Base-by-base conservation (phyloP, 2,329 filamentous ascomycete genomes). In the Ophiocordyceps australis region DNA sequence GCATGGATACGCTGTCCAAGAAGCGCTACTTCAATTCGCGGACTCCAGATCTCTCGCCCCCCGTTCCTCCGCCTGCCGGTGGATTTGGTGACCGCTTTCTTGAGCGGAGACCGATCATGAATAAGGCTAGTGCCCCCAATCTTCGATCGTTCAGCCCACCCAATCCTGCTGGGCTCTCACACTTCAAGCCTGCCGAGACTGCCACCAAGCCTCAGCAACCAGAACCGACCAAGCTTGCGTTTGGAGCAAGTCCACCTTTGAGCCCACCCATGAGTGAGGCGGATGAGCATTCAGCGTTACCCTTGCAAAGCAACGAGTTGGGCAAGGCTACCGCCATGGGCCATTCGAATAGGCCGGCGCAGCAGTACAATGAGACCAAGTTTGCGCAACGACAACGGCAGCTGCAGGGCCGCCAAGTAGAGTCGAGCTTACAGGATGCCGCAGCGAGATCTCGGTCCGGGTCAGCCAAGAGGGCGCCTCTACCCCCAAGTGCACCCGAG, bases 351-450 rank as follows among this genome's bases (percentile, higher is more conserved):
- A 82, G 82, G 42, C 79, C 83, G 2, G 53, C 57, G 3, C 67
- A 75, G 26, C 66, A 72, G 7, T 93, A 89, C 37, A 81, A 92
- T 39, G 85, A 94, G 41, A 70, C 75, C 13, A 78, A 81, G 40
- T 94, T 81, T 40, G 67, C 79, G 5, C 76, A 91, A 42, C 70
- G 82, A 23, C 78, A 92, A 41, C 55, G 79, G 24, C 78, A 83
- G 44, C 67, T 93, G 45, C 78, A 86, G 34, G 68, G 78, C 39
- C 78, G 74, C 16, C 66, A 75, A 15, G 74, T 76, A 29, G 69
- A 68, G 0, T 67, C 74, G 0, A 56, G 55, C 1, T 49, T 49
- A 18, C 50, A 52, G 7, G 43, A 42, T 34, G 55, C 59, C 5
- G 50, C 48, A 10, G 41, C 38, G 9, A 45, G 55, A n/a, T 62